Evolutionary conservation across 148 eudicot genomes (phyloP).

Genomic region (Camellia lanceoleosa): DNA sequence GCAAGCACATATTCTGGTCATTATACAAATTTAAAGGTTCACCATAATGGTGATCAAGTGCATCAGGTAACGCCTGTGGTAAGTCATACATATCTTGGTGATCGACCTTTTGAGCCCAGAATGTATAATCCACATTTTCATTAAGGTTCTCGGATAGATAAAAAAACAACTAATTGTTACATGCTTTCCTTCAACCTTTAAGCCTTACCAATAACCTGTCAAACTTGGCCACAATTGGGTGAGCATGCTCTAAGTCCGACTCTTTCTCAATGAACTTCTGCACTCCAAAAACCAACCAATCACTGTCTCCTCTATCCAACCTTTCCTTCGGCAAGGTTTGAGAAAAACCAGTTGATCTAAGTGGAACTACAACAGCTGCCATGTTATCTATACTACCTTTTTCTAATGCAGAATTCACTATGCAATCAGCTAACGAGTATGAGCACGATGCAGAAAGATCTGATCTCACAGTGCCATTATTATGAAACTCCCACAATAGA

Average conservation of each 20-base stretch:
- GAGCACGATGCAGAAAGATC: too few species aligned
- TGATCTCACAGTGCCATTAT: too few species aligned
- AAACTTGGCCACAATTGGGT: slow-evolving; percentile 58
- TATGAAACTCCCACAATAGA: too few species aligned
- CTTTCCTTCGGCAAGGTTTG: slow-evolving; percentile 25
- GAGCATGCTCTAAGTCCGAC: slow-evolving; percentile 47
- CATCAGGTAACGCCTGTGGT: slow-evolving; percentile 63
- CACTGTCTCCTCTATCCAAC: slow-evolving; percentile 20
- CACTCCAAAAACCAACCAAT: slow-evolving; percentile 27
- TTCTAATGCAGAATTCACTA: slow-evolving; percentile 62
- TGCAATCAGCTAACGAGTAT: too few species aligned
- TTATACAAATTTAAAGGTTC: slow-evolving; percentile 48
- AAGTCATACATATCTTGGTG: slow-evolving; percentile 32
- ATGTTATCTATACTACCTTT: slow-evolving; percentile 80
- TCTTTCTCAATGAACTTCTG: slow-evolving; percentile 28
- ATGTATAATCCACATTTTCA: slow-evolving; percentile 57
- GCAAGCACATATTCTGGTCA: slow-evolving; percentile 50
- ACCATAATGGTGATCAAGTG: slow-evolving; percentile 42
- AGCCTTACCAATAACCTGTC: slow-evolving; percentile 80
- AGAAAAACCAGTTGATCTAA: slow-evolving; percentile 37
- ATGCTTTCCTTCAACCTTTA: slow-evolving; percentile 57
- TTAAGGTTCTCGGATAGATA: slow-evolving; percentile 78
- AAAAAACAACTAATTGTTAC: slow-evolving; percentile 59
- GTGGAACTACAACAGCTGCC: slow-evolving; percentile 77
- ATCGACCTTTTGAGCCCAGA: slow-evolving; percentile 50